A percentile compares a stretch with the other conserved stretches of the same genome.
Evolutionary conservation across 2,329 filamentous ascomycete species (phyloP).

Genomic region (Apiospora kogelbergensis): DNA sequence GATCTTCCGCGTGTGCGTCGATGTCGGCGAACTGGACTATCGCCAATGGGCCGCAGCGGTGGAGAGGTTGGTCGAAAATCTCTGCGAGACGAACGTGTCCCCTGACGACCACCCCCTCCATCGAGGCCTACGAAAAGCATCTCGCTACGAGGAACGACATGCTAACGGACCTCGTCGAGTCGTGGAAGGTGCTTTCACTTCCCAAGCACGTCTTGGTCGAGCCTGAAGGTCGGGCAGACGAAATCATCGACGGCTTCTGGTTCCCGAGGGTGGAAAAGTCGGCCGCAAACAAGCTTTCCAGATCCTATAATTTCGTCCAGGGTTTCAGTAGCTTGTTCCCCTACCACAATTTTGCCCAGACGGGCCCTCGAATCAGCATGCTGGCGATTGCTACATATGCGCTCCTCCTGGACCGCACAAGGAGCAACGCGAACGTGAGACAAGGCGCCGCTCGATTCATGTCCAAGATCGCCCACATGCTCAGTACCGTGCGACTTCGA

Average conservation of each 20-base stretch:
- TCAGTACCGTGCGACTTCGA: constrained; percentile 22
- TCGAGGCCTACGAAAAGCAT: constrained; percentile 28
- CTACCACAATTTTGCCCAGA: constrained; percentile 24
- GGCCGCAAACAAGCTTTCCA: constrained; percentile 18
- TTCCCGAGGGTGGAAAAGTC: constrained; percentile 27
- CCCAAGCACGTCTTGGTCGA: constrained; percentile 22
- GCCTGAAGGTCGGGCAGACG: constrained; percentile 13
- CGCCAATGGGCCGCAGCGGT: constrained; percentile 34
- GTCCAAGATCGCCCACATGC: constrained; percentile 24
- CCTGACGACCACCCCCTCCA: constrained; percentile 24
- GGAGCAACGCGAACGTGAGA: constrained; percentile 20
- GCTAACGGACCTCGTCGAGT: constrained; percentile 38
- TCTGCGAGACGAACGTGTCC: constrained; percentile 28
- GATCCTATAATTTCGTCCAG: constrained; percentile 22
- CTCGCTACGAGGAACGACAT: constrained; percentile 32
- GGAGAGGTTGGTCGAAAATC: constrained; percentile 32
- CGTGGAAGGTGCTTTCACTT: constrained; percentile 40
- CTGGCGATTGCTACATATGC: constrained; percentile 40
- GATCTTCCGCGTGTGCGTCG: constrained; percentile 36
- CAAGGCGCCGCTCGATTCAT: constrained; percentile 26
- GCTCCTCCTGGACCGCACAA: constrained; percentile 34
- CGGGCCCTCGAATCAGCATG: constrained; percentile 28
- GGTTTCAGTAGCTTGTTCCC: constrained; percentile 37
- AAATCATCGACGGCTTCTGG: constrained; percentile 27
- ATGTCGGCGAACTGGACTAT: constrained; percentile 34